These are phyloP conservation scores for Friedmanniomyces simplex DNA, from an alignment of 495 filamentous ascomycete species.

Conservation along the genomic window DNA sequence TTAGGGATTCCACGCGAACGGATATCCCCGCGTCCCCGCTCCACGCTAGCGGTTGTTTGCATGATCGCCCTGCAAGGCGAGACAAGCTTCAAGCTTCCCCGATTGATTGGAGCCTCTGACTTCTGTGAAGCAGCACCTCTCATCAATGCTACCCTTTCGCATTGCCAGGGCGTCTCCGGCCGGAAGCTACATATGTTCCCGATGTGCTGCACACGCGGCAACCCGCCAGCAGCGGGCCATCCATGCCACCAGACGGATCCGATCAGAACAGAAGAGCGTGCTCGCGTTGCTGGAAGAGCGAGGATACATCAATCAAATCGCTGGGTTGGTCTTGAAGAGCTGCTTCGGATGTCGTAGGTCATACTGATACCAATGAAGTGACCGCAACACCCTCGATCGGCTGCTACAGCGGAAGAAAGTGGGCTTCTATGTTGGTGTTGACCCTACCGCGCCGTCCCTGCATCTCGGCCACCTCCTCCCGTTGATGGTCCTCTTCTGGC, in stretches of 20 bases:
- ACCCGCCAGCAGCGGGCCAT: neutral
- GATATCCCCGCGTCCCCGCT: no score
- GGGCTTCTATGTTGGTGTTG: conserved; percentile 80
- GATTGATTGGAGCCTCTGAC: no score
- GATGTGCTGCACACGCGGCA: neutral
- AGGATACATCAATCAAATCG: conserved; percentile 66
- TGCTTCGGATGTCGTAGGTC: no score
- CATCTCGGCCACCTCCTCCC: conserved; percentile 91
- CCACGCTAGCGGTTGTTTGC: neutral
- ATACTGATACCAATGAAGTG: conserved; percentile 17
- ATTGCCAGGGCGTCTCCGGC: neutral
- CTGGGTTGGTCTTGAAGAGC: conserved; percentile 17
- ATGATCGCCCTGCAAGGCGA: conserved; percentile 4
- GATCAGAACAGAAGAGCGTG: conserved; percentile 35
- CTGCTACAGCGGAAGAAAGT: conserved; percentile 60
- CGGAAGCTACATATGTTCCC: neutral
- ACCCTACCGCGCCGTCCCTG: conserved; percentile 82
- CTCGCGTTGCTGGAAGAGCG: conserved; percentile 65
- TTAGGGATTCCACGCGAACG: no score
- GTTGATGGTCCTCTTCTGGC: conserved; percentile 89
- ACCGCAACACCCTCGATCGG: conserved; percentile 54
- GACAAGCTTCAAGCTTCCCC: neutral
- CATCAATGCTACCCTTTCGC: neutral
- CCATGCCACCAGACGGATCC: neutral
- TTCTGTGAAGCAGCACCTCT: neutral